Evolutionary conservation across 495 filamentous ascomycete species (phyloP), one percentile per base, ranked within the genome.

Genomic region (Aspergillus kassunensis): DNA sequence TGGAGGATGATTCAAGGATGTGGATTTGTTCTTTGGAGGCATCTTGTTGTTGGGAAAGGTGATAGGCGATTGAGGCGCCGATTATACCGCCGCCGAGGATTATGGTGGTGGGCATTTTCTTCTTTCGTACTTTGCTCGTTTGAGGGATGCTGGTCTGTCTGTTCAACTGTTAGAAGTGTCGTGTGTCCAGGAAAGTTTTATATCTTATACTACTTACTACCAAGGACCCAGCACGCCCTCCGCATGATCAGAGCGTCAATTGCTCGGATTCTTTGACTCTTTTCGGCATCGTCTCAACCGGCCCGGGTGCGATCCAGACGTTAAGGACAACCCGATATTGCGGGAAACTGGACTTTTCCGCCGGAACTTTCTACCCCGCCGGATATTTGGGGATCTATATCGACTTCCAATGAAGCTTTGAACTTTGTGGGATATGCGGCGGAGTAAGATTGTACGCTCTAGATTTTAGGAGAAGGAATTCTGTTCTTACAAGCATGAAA

Each of bases 21-120:
- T 90, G 82, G 53, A 91, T 84, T 34, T 33, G 30, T n/a, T 33
- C 6, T n/a, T 27, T 4, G 75, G 65, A 15, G 71, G 65, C 15
- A 77, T 76, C 44, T 44, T 24, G 15, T 39, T 49, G 57, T n/a
- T 66, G 41, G 16, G 63, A 63, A 37, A 90, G 78, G 61, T 89
- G 89, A 66, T 86, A 90, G 10, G 88, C 89, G 20, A 85, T 88
- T n/a, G 86, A 85, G 40, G 80, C 65, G 52, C 87, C 87, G 33
- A 93, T 89, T 65, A 93, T 90, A 44, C 89, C 88, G 43, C 80
- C 79, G 42, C 89, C 89, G 40, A 93, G 65, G 51, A 92, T 90
- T 25, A 90, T 79, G 16, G 83, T 91, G 21, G 71, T 91, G 24
- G 71, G 50, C 73, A 75, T 75, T 42, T 20, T 61, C 31, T 61